These are phyloP conservation scores for Aspergillus quadrilineatus DNA, from an alignment of 2,329 filamentous ascomycete species.

Conservation along the genomic window DNA sequence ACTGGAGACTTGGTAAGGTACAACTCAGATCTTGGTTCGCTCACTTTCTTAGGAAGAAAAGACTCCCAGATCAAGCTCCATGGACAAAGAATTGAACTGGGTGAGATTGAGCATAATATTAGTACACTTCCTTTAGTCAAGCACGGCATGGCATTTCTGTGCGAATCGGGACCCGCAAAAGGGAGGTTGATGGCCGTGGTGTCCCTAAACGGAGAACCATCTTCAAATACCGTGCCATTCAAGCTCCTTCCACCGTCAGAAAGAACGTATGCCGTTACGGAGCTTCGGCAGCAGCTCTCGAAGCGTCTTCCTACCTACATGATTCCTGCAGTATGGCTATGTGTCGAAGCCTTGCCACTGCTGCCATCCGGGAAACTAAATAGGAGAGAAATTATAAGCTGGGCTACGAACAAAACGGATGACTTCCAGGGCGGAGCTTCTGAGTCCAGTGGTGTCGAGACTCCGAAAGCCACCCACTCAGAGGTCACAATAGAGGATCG, in stretches of 20 bases:
- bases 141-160: constrained; percentile 38
- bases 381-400: constrained; percentile 38
- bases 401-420: constrained; percentile 31
- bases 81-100: constrained; percentile 64
- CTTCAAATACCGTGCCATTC: constrained; percentile 22
- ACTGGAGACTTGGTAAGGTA: constrained; percentile 43
- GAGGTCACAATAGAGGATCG: constrained; percentile 31
- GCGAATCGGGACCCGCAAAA: constrained; percentile 36
- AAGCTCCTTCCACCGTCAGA: constrained; percentile 24
- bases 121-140: constrained; percentile 30
- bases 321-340: constrained; percentile 49
- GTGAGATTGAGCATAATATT: constrained; percentile 49
- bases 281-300: constrained; percentile 31
- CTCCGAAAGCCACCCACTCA: constrained; percentile 14
- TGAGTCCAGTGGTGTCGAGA: background rate
- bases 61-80: constrained; percentile 68
- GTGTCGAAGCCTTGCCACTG: constrained; percentile 45
- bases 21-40: constrained; percentile 35
- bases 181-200: constrained; percentile 34
- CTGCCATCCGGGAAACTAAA: constrained; percentile 49
- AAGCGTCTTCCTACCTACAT: constrained; percentile 47
- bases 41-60: constrained; percentile 57
- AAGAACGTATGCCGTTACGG: constrained; percentile 24
- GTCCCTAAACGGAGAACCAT: constrained; percentile 26
- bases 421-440: constrained; percentile 26